Percentiles rank a stretch among this genome's conserved stretches.
Evolutionary conservation across 768 basidiomycete species (phyloP).

Genomic region (Cystoderma amianthinum): DNA sequence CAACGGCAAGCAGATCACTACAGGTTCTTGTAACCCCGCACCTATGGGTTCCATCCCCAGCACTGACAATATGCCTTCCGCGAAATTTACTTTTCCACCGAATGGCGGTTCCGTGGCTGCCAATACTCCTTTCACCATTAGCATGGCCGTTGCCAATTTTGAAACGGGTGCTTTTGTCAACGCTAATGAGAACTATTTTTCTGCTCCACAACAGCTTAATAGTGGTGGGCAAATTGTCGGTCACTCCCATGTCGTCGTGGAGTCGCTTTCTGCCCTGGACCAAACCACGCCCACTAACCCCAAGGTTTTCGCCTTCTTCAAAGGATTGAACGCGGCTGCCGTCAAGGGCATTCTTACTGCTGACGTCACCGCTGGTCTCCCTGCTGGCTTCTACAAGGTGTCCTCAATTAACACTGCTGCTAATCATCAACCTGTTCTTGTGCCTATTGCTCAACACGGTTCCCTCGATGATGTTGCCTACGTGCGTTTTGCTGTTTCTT

Average conservation of each 20-base stretch:
- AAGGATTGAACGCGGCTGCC: slow-evolving; percentile 45
- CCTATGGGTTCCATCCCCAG: slow-evolving; percentile 43
- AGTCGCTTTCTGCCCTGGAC: slow-evolving; percentile 33
- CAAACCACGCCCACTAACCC: slow-evolving; percentile 39
- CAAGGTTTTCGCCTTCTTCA: slow-evolving; percentile 56
- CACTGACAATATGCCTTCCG: slow-evolving; percentile 34
- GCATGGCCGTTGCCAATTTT: slow-evolving; percentile 28
- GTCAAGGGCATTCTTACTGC: slow-evolving; percentile 42
- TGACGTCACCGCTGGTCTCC: slow-evolving; percentile 40
- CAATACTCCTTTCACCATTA: slow-evolving; percentile 36
- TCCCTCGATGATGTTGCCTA: slow-evolving; percentile 41
- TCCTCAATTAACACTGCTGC: slow-evolving; percentile 43
- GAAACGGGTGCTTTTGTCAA: slow-evolving; percentile 45
- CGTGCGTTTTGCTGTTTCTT: slow-evolving; percentile 18
- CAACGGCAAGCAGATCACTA: slow-evolving; percentile 38
- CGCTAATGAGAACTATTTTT: slow-evolving; percentile 39
- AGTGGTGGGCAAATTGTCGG: slow-evolving; percentile 34
- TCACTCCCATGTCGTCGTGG: slow-evolving; percentile 52
- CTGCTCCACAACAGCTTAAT: slow-evolving; percentile 45
- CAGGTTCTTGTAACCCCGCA: slow-evolving; percentile 47
- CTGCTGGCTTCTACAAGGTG: slow-evolving; percentile 50
- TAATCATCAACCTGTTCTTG: slow-evolving; percentile 45
- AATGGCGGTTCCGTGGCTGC: slow-evolving; percentile 33
- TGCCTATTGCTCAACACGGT: slow-evolving; percentile 43
- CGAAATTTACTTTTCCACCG: slow-evolving; percentile 35